phyloP scores from a whole-genome alignment of 148 eudicot genomes.

The Amaranthus hypochondriacus region DNA sequence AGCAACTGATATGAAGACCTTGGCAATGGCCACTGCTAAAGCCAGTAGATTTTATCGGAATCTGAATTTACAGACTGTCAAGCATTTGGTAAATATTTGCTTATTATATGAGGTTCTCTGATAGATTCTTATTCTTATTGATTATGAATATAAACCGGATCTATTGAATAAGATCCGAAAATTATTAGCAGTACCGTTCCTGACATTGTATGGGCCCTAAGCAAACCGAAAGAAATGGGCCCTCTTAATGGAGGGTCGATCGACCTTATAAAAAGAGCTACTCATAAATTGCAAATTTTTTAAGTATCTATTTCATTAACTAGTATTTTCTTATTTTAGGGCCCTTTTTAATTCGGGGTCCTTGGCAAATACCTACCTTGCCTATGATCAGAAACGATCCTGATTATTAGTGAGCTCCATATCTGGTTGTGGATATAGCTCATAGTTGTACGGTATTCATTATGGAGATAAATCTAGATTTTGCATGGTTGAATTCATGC shows the following conservation, averaged over 20 bases:
- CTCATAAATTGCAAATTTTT: no score
- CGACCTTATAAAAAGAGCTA: no score
- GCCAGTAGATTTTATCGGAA: conserved; percentile 77
- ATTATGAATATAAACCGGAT: not conserved
- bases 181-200: no score
- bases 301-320: no score
- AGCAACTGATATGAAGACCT: conserved; percentile 69
- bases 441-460: not conserved
- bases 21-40: conserved; percentile 82
- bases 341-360: no score
- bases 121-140: not conserved
- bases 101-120: not conserved
- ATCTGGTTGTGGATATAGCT: not conserved
- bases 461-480: not conserved
- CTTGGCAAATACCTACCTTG: no score
- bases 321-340: no score
- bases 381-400: no score
- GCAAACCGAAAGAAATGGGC: no score
- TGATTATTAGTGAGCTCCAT: not conserved
- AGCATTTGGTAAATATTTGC: conserved; percentile 72
- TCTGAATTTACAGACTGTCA: conserved; percentile 71
- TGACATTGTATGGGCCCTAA: no score
- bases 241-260: no score
- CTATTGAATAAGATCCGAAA: not conserved
- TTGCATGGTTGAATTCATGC: not conserved